Evolutionary conservation across 176 grass and related monocot genomes (phyloP).

Genomic region (Musa beccarii): DNA sequence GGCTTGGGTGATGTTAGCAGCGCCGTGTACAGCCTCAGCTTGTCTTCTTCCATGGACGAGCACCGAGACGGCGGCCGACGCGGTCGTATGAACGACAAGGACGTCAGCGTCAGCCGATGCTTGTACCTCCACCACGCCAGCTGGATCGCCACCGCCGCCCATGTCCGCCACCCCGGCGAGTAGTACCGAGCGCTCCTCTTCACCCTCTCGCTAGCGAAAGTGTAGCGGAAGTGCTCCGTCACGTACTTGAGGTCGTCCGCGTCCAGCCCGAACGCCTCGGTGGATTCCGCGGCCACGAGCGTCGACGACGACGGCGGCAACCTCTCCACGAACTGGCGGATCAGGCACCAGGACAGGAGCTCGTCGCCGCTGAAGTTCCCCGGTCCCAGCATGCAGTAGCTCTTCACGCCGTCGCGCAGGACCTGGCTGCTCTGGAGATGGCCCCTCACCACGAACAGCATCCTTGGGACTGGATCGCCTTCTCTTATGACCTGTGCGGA

Average conservation of each 20-base stretch:
- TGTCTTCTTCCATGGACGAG: conserved; percentile 83
- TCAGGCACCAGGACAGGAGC: conserved; percentile 80
- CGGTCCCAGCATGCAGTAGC: conserved; percentile 77
- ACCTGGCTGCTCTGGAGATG: conserved; percentile 77
- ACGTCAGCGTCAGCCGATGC: conserved; percentile 67
- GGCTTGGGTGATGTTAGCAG: conserved; percentile 82
- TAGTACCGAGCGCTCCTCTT: conserved; percentile 70
- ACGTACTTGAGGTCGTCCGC: conserved; percentile 83
- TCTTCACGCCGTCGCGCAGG: conserved; percentile 55
- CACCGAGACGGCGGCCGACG: conserved; percentile 52
- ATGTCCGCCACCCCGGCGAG: conserved; percentile 73
- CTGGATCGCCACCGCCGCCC: conserved; percentile 78
- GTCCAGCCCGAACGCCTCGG: conserved; percentile 69
- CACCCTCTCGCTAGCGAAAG: conserved; percentile 72
- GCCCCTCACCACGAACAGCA: conserved; percentile 83
- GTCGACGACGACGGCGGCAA: conserved; percentile 68
- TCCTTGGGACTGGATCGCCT: conserved; percentile 61
- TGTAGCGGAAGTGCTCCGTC: conserved; percentile 89
- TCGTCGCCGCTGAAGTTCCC: conserved; percentile 88
- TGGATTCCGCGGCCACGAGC: conserved; percentile 53
- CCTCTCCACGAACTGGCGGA: conserved; percentile 49
- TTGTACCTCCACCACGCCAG: conserved; percentile 62
- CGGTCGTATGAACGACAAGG: conserved; percentile 64
- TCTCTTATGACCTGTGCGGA: conserved; percentile 49
- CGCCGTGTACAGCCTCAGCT: conserved; percentile 72